phyloP scores from a whole-genome alignment of 2,329 filamentous ascomycete genomes.

The Dryadomyces quercivorus region DNA sequence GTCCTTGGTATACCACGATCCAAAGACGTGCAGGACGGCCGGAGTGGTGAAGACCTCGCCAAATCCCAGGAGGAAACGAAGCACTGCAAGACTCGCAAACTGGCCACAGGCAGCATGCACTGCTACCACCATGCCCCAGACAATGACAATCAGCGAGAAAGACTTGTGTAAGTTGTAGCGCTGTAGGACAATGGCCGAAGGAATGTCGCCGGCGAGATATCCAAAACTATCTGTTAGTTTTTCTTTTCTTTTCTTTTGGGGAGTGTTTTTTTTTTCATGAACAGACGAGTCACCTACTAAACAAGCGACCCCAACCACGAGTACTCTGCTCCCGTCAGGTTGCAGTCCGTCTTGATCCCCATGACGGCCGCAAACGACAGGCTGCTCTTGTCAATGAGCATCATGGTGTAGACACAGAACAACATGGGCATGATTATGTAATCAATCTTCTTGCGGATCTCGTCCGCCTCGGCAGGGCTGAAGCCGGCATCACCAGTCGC shows the following conservation, averaged over 20 bases:
- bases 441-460: too few species aligned
- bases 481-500: too few species aligned
- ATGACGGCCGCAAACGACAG: constrained; percentile 53
- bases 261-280: too few species aligned
- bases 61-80: constrained; percentile 49
- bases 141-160: constrained; percentile 35
- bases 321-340: constrained; percentile 43
- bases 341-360: constrained; percentile 45
- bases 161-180: constrained; percentile 18
- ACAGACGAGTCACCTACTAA: constrained; percentile 17
- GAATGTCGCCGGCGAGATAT: constrained; percentile 27
- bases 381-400: constrained; percentile 31
- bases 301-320: constrained; percentile 37
- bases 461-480: too few species aligned
- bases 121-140: constrained; percentile 37
- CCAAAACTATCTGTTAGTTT: too few species aligned
- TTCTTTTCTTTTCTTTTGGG: too few species aligned
- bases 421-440: too few species aligned
- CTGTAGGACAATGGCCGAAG: constrained; percentile 9
- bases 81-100: constrained; percentile 39
- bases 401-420: neutral
- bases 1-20: constrained; percentile 50
- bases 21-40: constrained; percentile 49
- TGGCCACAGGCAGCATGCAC: constrained; percentile 40
- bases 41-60: constrained; percentile 42